phyloP scores from a whole-genome alignment of 768 basidiomycete genomes.

The Leucogyrophana mollusca region DNA sequence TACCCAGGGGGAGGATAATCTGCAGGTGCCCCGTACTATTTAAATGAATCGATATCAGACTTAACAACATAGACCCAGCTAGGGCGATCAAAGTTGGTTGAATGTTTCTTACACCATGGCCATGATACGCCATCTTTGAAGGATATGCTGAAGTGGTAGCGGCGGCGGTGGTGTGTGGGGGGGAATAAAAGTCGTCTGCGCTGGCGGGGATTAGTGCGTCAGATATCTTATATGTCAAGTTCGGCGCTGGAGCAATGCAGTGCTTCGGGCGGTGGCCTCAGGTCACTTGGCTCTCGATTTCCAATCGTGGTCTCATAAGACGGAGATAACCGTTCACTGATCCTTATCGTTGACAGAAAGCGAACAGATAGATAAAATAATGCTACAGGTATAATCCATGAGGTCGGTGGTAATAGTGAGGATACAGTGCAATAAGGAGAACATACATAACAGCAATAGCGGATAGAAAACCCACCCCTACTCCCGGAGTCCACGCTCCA shows the following conservation, averaged over 20 bases:
- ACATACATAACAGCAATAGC: too few species aligned
- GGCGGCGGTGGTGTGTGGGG: too few species aligned
- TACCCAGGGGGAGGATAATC: conserved; percentile 14
- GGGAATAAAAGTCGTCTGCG: too few species aligned
- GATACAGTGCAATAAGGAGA: background rate
- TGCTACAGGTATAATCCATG: conserved; percentile 34
- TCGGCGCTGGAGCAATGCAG: background rate
- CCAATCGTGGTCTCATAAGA: background rate
- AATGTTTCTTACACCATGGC: background rate
- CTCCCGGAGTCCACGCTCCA: too few species aligned
- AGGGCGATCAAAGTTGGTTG: too few species aligned
- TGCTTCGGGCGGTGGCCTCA: background rate
- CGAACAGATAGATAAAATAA: conserved; percentile 8
- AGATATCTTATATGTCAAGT: background rate
- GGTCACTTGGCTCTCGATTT: background rate
- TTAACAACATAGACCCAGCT: too few species aligned
- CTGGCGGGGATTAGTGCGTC: background rate
- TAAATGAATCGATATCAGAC: conserved; percentile 1
- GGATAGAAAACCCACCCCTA: too few species aligned
- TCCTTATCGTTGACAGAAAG: background rate
- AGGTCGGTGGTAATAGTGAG: background rate
- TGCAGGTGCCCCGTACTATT: conserved; percentile 22
- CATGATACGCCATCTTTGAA: background rate
- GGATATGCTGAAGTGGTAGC: too few species aligned
- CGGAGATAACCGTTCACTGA: background rate